Conservation (phyloP, 2,329 filamentous ascomycete genomes). For the Exophiala aquamarina region DNA sequence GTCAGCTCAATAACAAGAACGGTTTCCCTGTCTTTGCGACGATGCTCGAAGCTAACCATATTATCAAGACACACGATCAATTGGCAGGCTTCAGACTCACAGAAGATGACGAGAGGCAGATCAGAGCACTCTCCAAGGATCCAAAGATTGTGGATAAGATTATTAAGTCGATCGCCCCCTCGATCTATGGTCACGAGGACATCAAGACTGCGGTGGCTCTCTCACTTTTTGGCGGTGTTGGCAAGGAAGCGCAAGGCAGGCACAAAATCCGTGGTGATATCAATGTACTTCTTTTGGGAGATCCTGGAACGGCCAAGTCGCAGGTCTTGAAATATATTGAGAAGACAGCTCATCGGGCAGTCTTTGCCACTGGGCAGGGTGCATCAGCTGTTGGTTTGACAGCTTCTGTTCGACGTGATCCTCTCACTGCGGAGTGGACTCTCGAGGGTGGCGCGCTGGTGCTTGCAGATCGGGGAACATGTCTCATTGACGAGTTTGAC, state of each 20-base stretch:
- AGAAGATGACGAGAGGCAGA: slow-evolving; percentile 89
- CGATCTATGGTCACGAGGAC: slow-evolving; percentile 94
- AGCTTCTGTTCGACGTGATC: slow-evolving; percentile 91
- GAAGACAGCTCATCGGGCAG: slow-evolving; percentile 92
- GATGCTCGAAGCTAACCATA: slow-evolving; percentile 94
- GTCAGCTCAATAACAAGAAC: slow-evolving; percentile 96
- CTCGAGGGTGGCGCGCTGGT: slow-evolving; percentile 94
- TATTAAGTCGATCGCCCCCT: slow-evolving; percentile 88
- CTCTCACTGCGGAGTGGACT: slow-evolving; percentile 95
- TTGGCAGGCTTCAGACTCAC: slow-evolving; percentile 94
- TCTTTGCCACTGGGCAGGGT: slow-evolving; percentile 96
- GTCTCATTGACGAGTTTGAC: slow-evolving; percentile 97
- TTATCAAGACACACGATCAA: slow-evolving; percentile 96
- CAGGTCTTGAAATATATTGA: slow-evolving; percentile 97
- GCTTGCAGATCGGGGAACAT: slow-evolving; percentile 90
- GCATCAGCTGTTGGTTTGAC: slow-evolving; percentile 97
- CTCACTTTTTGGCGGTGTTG: slow-evolving; percentile 91
- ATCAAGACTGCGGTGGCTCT: slow-evolving; percentile 96
- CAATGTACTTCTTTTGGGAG: slow-evolving; percentile 92
- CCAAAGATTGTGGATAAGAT: slow-evolving; percentile 92
- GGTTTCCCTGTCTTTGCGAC: slow-evolving; percentile 98
- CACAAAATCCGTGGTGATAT: slow-evolving; percentile 95
- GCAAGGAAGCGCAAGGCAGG: slow-evolving; percentile 83
- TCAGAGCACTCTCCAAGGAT: slow-evolving; percentile 83
- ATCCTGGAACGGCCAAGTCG: slow-evolving; percentile 96